Percentiles rank a stretch among this genome's conserved stretches.
Conservation (phyloP, 2,329 filamentous ascomycete species). For the Penicillium sp. region DNA sequence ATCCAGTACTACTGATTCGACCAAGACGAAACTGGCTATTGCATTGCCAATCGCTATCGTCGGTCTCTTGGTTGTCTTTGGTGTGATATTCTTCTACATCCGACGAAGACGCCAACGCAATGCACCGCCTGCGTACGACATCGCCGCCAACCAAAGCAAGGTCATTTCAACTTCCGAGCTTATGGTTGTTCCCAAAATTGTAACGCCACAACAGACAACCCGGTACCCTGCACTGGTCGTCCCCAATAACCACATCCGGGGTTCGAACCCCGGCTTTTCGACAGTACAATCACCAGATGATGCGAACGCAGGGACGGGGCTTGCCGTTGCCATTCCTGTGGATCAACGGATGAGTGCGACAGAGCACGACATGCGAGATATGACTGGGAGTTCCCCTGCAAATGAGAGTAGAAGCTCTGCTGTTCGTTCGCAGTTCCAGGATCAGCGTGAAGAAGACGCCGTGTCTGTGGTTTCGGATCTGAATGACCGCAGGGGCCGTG, state of each 20-base stretch:
- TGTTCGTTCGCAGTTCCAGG: constrained; percentile 23
- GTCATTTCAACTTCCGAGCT: constrained; percentile 14
- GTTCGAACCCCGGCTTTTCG: neutral
- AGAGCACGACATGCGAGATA: constrained; percentile 5
- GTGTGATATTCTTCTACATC: constrained; percentile 26
- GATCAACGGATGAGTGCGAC: constrained; percentile 12
- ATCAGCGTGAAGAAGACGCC: constrained; percentile 20
- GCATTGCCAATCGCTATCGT: constrained; percentile 34
- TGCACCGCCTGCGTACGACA: constrained; percentile 7
- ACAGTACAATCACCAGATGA: constrained; percentile 1
- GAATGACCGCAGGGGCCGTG: constrained; percentile 5
- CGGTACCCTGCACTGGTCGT: constrained; percentile 9
- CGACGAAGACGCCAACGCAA: constrained; percentile 19
- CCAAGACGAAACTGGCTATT: constrained; percentile 31
- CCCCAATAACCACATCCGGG: constrained; percentile 1
- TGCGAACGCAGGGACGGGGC: constrained; percentile 8
- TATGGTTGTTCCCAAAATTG: constrained; percentile 2
- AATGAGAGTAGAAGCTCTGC: neutral
- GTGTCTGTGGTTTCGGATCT: constrained; percentile 29
- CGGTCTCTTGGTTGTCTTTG: constrained; percentile 25
- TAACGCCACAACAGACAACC: neutral
- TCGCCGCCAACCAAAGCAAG: constrained; percentile 7
- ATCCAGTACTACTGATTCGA: constrained; percentile 12
- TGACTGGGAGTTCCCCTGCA: neutral
- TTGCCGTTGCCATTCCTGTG: constrained; percentile 11